Base-by-base conservation (phyloP, 2,329 filamentous ascomycete genomes). In the Zasmidium citrigriseum region DNA sequence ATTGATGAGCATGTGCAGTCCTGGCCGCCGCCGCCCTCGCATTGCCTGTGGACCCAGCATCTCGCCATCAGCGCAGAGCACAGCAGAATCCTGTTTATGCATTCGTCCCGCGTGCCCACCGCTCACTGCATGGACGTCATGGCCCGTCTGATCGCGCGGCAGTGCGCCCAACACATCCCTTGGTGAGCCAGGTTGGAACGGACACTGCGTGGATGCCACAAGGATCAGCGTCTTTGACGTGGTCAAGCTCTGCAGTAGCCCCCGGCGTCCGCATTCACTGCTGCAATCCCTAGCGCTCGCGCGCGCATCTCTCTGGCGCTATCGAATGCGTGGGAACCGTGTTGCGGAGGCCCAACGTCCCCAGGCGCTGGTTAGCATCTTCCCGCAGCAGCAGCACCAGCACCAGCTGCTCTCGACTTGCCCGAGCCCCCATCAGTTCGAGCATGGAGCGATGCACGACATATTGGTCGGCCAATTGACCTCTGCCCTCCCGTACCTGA, bases 401-500 rank as follows among this genome's bases (percentile, higher is more conserved):
- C n/a, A n/a, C n/a, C 34, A 41, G 12, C 55, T 52, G 51, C 59
- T 57, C 55, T 54, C 57, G 20, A 57, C 47, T 50, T 47, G 58
- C 52, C 59, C 55, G 55, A 46, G 52, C 57, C 55, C 55, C 51
- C 61, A 51, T 54, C 58, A 50, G 45, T 54, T 60, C 47, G 46
- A 34, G 60, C 61, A 63, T 61, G 61, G 61, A 64, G 58, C 54
- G 61, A 60, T 67, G 68, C 67, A 69, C 67, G 58, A 68, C 68
- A 70, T 69, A 52, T 24, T 57, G 21, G 16, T 45, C 38, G 47
- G 54, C 53, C 52, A 48, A 48, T 49, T 54, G 45, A 45, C 44
- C 47, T 53, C 52, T 54, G 38, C 29, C 46, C 45, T 27, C 41
- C 46, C 50, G 60, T 59, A 60, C 60, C 63, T 63, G 59, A 66